Base-by-base conservation (phyloP, 2,329 filamentous ascomycete species). In the Penicillium psychrosexuale region DNA sequence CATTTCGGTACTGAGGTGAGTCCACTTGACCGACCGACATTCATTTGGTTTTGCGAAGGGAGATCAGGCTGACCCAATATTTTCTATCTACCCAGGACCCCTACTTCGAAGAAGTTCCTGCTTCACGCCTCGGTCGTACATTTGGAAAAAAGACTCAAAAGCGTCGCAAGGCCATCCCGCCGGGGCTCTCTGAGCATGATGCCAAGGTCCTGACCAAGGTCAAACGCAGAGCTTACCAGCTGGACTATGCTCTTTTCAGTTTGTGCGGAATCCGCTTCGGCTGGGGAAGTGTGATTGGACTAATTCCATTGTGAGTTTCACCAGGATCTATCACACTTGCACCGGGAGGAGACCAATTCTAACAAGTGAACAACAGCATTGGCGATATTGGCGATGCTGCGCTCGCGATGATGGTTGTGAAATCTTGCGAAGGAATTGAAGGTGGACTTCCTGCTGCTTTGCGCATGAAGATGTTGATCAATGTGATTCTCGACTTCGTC, bases 171-270 rank as follows among this genome's bases (percentile, higher is more conserved):
- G 89, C 90, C 22, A 78, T 92, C 34, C 92, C 92, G 0, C 83
- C 84, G 27, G 93, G 93, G 51, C 84, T 97, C 49, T 93, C 91
- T 17, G 78, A 87, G 28, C 84, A 96, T 65, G 94, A 99, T 74
- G 86, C 82, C 67, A 82, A 88, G 60, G 80, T 97, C 62, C 84
- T 97, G 60, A 95, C 88, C 64, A 88, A 88, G 65, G 90, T 96
- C 64, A 93, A 96, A 73, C 84, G 88, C 65, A 83, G 88, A 55
- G 91, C 94, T 33, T 96, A 96, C 75, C 82, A 85, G 36, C 83
- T 97, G 27, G 94, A 97, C 73, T 88, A 91, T 79, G 84, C 83
- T 52, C 82, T 96, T 6, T 95, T 93, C 78, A 91, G 84, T 67
- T 84, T 90, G 68, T 84, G 88, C 61, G 91, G 91, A 40, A 82